Conservation (phyloP, 495 filamentous ascomycete genomes). For the Amniculicola lignicola region DNA sequence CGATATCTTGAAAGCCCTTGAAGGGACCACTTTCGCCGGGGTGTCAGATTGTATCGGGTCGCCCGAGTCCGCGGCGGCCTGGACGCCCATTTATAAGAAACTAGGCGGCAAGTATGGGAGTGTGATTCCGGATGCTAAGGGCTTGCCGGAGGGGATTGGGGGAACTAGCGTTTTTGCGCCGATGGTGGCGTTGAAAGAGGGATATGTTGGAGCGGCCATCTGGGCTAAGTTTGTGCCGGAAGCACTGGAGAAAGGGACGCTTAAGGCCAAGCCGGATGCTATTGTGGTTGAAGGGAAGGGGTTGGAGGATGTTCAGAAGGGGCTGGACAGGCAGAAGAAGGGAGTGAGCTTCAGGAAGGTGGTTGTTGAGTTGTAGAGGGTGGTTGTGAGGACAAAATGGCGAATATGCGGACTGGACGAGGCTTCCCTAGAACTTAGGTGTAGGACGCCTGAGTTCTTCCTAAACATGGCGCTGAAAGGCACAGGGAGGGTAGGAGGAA, state of each 20-base stretch:
- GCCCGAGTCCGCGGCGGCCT: conserved; percentile 12
- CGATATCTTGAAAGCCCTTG: conserved; percentile 40
- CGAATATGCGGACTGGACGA: too few species aligned
- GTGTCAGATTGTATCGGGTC: conserved; percentile 38
- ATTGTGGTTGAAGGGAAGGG: conserved; percentile 35
- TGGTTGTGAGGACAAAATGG: too few species aligned
- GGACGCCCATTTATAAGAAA: conserved; percentile 35
- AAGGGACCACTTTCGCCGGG: conserved; percentile 37
- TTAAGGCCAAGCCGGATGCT: conserved; percentile 30
- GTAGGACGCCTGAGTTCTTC: too few species aligned
- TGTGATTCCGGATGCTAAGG: conserved; percentile 22
- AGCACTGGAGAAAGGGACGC: conserved; percentile 28
- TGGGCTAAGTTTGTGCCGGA: conserved; percentile 34
- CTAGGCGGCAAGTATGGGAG: conserved; percentile 33
- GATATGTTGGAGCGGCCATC: conserved; percentile 29
- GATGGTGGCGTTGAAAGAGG: conserved; percentile 22
- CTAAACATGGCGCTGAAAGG: too few species aligned
- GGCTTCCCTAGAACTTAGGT: too few species aligned
- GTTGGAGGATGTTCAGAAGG: conserved; percentile 38
- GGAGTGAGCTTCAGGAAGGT: conserved; percentile 41
- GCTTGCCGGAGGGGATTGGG: conserved; percentile 34
- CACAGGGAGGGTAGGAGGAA: too few species aligned
- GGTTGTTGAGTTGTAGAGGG: conserved; percentile 35
- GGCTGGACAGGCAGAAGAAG: conserved; percentile 35
- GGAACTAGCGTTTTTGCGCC: conserved; percentile 32